Evolutionary conservation across 305 asterid genomes (phyloP), one percentile per base, ranked within the genome.

Genomic region (Salvia sclarea): DNA sequence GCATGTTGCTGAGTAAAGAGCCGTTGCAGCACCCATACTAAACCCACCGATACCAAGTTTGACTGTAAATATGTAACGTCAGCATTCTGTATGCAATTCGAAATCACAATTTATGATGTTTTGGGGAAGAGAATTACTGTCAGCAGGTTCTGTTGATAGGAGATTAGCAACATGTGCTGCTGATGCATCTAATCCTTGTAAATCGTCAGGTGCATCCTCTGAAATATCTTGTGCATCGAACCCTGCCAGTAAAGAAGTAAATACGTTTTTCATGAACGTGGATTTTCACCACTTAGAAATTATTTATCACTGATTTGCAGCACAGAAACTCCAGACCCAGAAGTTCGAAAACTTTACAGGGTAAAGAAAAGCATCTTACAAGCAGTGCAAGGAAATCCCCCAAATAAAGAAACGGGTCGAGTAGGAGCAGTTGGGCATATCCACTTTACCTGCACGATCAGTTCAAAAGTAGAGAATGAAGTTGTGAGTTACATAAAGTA

Each of bases 381-480:
- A 65, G 97, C 90, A 60, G 96, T 86, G 83, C 88, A 80, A 31
- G 97, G 86, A 74, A 88, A 90, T 76, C 97, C 97, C 71, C 97
- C 96, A 70, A 79, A 83, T 31, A 90, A 76, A 61, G 97, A 82
- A 64, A 90, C 85, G 1, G 96, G 94, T 25, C 86, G 94, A 66
- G 82, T 80, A 64, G 97, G 97, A 64, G 97, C 97, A 67, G 97
- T 88, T 35, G 97, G 97, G 80, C 96, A 90, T 68, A 90, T 90
- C 97, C 97, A 90, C 79, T 90, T 90, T 71, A 90, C 75, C 97
- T 90, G 88, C 73, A 78, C 18, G 41, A 18, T 71, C 44, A 22
- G 38, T 57, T 72, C 30, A 66, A 49, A 68, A 73, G 44, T 41
- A 73, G 66, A 59, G 18, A 41, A 24, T 30, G 49, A n/a, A n/a